Evolutionary conservation across 768 basidiomycete species (phyloP).

Genomic region (Termitomyces sp.): DNA sequence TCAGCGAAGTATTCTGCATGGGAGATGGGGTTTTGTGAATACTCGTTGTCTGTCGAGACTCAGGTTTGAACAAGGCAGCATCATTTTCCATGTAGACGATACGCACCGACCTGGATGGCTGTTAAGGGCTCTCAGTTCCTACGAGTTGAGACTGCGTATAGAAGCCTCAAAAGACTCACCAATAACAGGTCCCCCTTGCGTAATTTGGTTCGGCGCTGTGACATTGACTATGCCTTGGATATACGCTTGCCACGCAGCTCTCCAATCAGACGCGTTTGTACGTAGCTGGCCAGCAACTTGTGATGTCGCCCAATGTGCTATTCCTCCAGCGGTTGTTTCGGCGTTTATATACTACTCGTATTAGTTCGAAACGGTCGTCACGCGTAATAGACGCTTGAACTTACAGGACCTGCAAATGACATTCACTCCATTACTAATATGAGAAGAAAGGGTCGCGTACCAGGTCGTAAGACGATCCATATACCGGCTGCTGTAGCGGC

Average conservation of each 20-base stretch:
- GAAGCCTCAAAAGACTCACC: conserved; percentile 30
- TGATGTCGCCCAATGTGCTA: conserved; percentile 63
- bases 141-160: neutral
- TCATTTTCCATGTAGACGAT: neutral
- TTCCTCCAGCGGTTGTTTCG: conserved; percentile 76
- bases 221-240: conserved; percentile 58
- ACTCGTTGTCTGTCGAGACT: conserved; percentile 61
- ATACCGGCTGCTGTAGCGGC: conserved; percentile 70
- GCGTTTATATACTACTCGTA: conserved; percentile 61
- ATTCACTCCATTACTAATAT: neutral
- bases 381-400: conserved; percentile 8
- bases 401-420: conserved; percentile 30
- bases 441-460: conserved; percentile 24
- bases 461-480: conserved; percentile 77
- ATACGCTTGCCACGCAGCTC: conserved; percentile 66
- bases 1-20: conserved; percentile 57
- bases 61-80: neutral
- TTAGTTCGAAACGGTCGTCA: neutral
- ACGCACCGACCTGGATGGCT: conserved; percentile 53
- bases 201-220: conserved; percentile 63
- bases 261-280: conserved; percentile 71
- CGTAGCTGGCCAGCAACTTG: conserved; percentile 60
- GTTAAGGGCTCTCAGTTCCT: neutral
- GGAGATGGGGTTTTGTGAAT: conserved; percentile 41
- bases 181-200: conserved; percentile 68